A percentile compares a stretch with the other conserved stretches of the same genome.
Conservation (phyloP, 176 grass and related monocot genomes). For the Hyparrhenia diplandra region DNA sequence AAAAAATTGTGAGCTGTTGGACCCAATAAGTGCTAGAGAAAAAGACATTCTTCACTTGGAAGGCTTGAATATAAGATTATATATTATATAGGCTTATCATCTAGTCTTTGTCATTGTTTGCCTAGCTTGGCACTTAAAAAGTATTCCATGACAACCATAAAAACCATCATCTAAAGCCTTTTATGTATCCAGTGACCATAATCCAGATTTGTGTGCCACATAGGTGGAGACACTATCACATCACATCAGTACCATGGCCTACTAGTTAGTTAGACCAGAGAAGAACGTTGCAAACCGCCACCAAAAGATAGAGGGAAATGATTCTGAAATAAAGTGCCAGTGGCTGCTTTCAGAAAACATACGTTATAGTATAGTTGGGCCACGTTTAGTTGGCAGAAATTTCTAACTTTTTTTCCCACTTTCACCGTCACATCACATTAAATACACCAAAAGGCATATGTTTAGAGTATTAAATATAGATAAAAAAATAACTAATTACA, state of each 20-base stretch:
- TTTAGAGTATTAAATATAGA: too few species aligned
- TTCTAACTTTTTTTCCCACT: too few species aligned
- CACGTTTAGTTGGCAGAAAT: too few species aligned
- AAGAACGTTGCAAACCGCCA: not conserved
- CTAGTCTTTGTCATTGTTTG: conserved; percentile 14
- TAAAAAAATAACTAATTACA: too few species aligned
- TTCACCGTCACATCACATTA: too few species aligned
- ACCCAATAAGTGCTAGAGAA: not conserved
- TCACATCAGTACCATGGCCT: not conserved
- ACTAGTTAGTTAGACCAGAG: not conserved
- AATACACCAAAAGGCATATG: too few species aligned
- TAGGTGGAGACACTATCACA: not conserved
- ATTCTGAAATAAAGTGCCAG: not conserved
- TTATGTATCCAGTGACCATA: not conserved
- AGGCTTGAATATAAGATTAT: conserved; percentile 16
- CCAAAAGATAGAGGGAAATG: not conserved
- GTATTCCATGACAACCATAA: not conserved
- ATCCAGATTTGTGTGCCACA: not conserved
- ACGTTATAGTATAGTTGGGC: too few species aligned
- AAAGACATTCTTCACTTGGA: conserved; percentile 43
- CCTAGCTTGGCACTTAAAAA: not conserved
- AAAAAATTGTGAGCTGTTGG: not conserved
- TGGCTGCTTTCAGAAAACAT: not conserved
- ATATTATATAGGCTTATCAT: not conserved
- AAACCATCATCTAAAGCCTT: conserved; percentile 25